phyloP scores from a whole-genome alignment of 176 grass and related monocot species.

The Carex scoparia region DNA sequence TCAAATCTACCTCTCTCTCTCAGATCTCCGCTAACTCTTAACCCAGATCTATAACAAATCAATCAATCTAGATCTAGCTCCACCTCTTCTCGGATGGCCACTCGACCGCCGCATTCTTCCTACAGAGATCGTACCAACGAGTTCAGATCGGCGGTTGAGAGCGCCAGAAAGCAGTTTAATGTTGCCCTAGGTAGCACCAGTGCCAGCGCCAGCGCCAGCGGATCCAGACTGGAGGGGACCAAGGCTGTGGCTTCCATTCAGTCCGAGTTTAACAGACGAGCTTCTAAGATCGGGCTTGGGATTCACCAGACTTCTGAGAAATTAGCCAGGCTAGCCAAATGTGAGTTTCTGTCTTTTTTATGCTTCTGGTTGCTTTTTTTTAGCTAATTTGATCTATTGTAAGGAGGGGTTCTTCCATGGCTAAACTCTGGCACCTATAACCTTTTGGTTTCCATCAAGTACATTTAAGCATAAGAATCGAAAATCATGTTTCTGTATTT shows the following conservation, averaged over 20 bases:
- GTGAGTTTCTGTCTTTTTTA: slow-evolving; percentile 27
- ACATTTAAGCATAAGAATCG: not conserved
- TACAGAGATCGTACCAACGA: slow-evolving; percentile 87
- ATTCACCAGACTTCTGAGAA: slow-evolving; percentile 95
- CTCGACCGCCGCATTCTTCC: slow-evolving; percentile 55
- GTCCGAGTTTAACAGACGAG: slow-evolving; percentile 82
- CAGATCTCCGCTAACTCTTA: slow-evolving; percentile 9
- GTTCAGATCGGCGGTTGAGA: slow-evolving; percentile 78
- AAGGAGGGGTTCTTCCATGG: not conserved
- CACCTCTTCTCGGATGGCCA: slow-evolving; percentile 38
- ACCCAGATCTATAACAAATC: not conserved
- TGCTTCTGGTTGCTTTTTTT: not conserved
- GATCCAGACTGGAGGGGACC: slow-evolving; percentile 36
- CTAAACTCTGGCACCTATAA: not conserved
- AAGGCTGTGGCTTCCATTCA: slow-evolving; percentile 38
- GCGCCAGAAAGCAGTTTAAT: slow-evolving; percentile 42
- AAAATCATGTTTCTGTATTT: not conserved
- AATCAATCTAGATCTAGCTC: slow-evolving; percentile 40
- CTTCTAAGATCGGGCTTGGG: slow-evolving; percentile 82
- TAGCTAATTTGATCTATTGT: not conserved
- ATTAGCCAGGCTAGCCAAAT: slow-evolving; percentile 73
- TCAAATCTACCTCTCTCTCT: slow-evolving; percentile 4
- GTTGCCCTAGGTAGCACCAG: slow-evolving; percentile 16
- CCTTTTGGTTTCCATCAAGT: not conserved
- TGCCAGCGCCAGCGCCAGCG: not conserved